Conservation (phyloP, 176 grass and related monocot species). For the Cocos nucifera region DNA sequence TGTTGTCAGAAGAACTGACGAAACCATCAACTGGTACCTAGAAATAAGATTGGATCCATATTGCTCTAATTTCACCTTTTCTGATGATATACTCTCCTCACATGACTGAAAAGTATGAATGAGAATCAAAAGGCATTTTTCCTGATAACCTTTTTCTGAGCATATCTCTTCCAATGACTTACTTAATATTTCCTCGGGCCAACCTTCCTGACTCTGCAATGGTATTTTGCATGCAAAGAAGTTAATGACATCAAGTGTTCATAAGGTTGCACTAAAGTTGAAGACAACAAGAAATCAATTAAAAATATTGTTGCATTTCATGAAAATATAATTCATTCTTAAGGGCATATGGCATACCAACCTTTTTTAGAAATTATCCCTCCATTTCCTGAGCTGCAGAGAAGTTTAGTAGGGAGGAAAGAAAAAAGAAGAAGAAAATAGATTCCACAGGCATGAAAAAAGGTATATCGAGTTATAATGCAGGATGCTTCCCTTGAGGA, state of each 20-base stretch:
- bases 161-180: conserved; percentile 76
- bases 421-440: too few relatives aligned
- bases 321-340: too few relatives aligned
- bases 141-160: conserved; percentile 73
- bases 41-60: conserved; percentile 58
- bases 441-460: too few relatives aligned
- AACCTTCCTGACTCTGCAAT: conserved; percentile 53
- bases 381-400: too few relatives aligned
- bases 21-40: conserved; percentile 89
- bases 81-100: conserved; percentile 34
- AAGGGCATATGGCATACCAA: too few relatives aligned
- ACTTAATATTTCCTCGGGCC: conserved; percentile 67
- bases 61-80: conserved; percentile 27
- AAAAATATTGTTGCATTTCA: too few relatives aligned
- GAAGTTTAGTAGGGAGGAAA: too few relatives aligned
- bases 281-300: neutral
- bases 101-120: conserved; percentile 53
- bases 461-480: too few relatives aligned
- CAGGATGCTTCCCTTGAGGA: too few relatives aligned
- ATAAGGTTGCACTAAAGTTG: neutral
- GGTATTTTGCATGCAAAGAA: conserved; percentile 1
- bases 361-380: too few relatives aligned
- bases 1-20: conserved; percentile 86
- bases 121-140: conserved; percentile 72
- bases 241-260: neutral